These are phyloP conservation scores for Prunus mume DNA, from an alignment of 306 rosid species.

Conservation along the genomic window DNA sequence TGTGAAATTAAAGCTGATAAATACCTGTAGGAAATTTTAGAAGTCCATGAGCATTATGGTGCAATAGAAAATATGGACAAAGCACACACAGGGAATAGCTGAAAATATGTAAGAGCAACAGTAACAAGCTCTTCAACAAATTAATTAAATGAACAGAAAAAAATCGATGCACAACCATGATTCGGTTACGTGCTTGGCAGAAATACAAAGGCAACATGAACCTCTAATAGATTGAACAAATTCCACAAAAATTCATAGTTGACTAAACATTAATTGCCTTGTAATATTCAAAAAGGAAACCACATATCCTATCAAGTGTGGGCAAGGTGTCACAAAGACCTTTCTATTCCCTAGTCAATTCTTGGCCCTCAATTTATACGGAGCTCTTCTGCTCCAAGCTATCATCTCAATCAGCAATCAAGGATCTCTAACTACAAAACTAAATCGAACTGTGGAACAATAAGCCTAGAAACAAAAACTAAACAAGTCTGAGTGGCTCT, in stretches of 20 bases:
- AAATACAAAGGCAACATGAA: background rate
- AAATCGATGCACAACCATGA: background rate
- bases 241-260: background rate
- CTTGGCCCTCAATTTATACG: background rate
- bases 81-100: no score
- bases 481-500: background rate
- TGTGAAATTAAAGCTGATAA: conserved; percentile 89
- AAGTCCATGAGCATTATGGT: background rate
- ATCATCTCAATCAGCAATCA: background rate
- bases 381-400: background rate
- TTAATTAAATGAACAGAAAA: background rate
- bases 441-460: background rate
- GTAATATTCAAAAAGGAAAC: background rate
- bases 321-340: background rate
- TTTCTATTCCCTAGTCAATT: background rate
- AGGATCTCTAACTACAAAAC: background rate
- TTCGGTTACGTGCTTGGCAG: background rate
- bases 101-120: background rate
- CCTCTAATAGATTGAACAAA: background rate
- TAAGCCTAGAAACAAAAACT: no score
- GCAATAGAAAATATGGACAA: background rate
- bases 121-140: conserved; percentile 11
- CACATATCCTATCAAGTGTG: background rate
- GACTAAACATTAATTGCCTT: conserved; percentile 1
- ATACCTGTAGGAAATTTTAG: conserved; percentile 49